These are phyloP conservation scores for Yamadazyma phyllophila DNA, from an alignment of 805 yeast genomes.

Conservation along the genomic window DNA sequence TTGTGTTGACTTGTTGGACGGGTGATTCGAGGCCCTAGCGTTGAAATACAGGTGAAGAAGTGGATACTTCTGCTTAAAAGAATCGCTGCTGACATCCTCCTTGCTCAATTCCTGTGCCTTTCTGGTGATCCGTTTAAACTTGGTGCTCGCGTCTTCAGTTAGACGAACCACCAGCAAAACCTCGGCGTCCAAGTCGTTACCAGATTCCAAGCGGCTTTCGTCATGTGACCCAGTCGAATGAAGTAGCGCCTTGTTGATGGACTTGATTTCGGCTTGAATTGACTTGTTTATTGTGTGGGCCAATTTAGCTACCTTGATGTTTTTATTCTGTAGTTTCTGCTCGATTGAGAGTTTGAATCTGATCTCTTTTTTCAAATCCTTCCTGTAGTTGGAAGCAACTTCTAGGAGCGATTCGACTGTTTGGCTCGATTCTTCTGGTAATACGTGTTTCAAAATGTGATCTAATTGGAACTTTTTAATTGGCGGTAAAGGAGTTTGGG, in stretches of 20 bases:
- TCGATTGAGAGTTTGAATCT: conserved; percentile 33
- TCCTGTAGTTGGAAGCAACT: conserved; percentile 32
- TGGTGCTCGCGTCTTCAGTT: conserved; percentile 10
- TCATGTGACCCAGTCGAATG: not conserved
- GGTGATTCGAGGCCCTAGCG: no score
- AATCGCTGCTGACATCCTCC: not conserved
- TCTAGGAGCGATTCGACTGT: conserved; percentile 26
- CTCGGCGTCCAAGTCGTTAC: conserved; percentile 12
- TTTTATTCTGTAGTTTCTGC: conserved; percentile 40
- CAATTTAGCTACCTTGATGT: conserved; percentile 33
- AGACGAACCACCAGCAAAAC: conserved; percentile 14
- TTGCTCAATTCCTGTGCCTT: not conserved
- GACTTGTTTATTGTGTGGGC: conserved; percentile 19
- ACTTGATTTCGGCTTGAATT: conserved; percentile 8
- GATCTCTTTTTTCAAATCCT: conserved; percentile 35
- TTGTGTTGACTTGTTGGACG: no score
- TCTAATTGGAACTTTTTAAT: conserved; percentile 32
- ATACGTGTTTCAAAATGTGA: conserved; percentile 23
- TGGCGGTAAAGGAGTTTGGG: conserved; percentile 19
- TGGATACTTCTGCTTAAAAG: conserved; percentile 2
- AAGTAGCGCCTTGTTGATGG: conserved; percentile 4
- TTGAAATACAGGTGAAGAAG: not conserved
- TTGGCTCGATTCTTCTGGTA: conserved; percentile 27
- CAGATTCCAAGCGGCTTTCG: not conserved
- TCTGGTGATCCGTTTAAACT: conserved; percentile 14